Evolutionary conservation across 73 alveolate genomes (phyloP).

Genomic region (Stentor coeruleus): DNA sequence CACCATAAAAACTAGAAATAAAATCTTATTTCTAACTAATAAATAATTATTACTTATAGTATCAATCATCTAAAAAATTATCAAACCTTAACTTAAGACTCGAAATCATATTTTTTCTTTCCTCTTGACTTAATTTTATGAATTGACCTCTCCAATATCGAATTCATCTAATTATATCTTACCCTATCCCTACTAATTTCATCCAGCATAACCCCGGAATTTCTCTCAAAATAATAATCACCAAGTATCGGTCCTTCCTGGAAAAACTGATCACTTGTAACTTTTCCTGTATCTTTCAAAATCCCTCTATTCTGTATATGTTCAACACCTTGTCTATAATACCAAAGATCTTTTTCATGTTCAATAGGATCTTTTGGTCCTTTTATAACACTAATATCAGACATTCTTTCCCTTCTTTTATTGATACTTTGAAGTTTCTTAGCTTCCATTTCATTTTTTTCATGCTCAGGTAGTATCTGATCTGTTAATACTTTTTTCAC

Average conservation of each 20-base stretch:
- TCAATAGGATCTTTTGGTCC: not conserved
- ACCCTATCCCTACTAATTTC: not conserved
- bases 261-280: not conserved
- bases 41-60: too few species aligned
- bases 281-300: not conserved
- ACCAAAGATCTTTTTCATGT: not conserved
- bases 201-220: not conserved
- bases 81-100: too few species aligned
- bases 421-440: not conserved
- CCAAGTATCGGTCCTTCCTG: slow-evolving; percentile 8
- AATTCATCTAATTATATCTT: not conserved
- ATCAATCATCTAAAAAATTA: too few species aligned
- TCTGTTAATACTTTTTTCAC: too few species aligned
- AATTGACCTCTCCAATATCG: not conserved
- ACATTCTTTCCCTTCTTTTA: not conserved
- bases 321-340: slow-evolving; percentile 10
- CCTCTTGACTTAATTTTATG: not conserved
- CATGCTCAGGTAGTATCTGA: not conserved
- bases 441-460: not conserved
- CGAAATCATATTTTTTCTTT: not conserved
- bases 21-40: too few species aligned
- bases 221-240: not conserved
- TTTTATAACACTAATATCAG: not conserved
- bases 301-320: not conserved
- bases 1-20: too few species aligned